Conservation (phyloP, 2,329 filamentous ascomycete species). For the Beauveria pseudobassiana region DNA sequence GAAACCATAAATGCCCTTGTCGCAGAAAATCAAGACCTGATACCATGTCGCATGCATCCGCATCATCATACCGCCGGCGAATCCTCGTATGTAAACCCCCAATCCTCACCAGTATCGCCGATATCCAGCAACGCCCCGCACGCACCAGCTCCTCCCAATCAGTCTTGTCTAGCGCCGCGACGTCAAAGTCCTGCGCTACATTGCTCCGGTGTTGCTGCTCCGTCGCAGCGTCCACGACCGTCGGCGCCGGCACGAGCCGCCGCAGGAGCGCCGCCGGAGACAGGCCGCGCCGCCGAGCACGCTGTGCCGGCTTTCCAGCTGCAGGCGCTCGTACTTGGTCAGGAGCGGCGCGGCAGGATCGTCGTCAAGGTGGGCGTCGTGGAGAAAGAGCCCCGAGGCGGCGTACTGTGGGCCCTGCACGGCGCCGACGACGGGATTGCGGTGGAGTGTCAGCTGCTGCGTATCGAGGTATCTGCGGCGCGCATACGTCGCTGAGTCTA, state of each 20-base stretch:
- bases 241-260: not conserved
- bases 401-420: constrained; percentile 49
- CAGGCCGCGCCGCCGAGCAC: constrained; percentile 19
- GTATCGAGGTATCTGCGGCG: constrained; percentile 27
- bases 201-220: constrained; percentile 21
- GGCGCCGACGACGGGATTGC: constrained; percentile 43
- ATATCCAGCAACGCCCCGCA: constrained; percentile 22
- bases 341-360: constrained; percentile 38
- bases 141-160: constrained; percentile 15
- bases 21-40: not conserved
- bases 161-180: constrained; percentile 14
- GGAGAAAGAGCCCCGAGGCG: constrained; percentile 36
- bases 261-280: not conserved
- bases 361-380: constrained; percentile 39
- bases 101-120: constrained; percentile 23
- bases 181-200: constrained; percentile 22
- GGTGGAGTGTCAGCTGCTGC: constrained; percentile 33
- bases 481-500: constrained; percentile 16
- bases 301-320: constrained; percentile 33
- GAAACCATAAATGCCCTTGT: not conserved
- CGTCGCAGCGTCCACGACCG: not conserved
- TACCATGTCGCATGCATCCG: not conserved
- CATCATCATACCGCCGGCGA: not conserved
- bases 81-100: constrained; percentile 28
- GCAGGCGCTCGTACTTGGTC: constrained; percentile 33